Conservation (phyloP, 371 early-diverging fungal species). For the Mycotypha africana region DNA sequence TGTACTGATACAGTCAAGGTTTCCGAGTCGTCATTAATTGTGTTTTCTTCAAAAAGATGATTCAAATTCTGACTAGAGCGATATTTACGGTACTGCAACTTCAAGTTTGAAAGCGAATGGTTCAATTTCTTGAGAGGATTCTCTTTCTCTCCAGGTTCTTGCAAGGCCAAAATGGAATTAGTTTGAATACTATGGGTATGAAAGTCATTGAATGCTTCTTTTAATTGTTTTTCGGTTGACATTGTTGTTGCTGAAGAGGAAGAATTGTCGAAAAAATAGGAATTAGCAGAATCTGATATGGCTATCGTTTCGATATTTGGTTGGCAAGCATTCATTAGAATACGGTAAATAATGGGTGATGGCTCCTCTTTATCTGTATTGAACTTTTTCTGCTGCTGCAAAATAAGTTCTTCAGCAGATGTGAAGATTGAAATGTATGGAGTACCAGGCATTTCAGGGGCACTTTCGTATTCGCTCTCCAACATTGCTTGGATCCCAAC, state of each 20-base stretch:
- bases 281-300: conserved; percentile 28
- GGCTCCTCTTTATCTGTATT: too few relatives aligned
- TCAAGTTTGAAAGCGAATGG: conserved; percentile 31
- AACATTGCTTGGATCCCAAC: conserved; percentile 26
- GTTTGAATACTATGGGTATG: not conserved
- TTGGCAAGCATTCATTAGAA: conserved; percentile 22
- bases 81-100: too few relatives aligned
- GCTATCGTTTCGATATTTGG: not conserved
- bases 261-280: conserved; percentile 22
- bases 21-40: too few relatives aligned
- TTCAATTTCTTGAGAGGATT: conserved; percentile 16
- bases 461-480: conserved; percentile 24
- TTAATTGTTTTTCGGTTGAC: conserved; percentile 11
- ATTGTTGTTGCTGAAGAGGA: conserved; percentile 16
- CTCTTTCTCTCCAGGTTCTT: too few relatives aligned
- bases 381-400: too few relatives aligned
- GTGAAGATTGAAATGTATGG: conserved; percentile 40
- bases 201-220: conserved; percentile 29
- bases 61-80: too few relatives aligned
- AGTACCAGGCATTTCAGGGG: conserved; percentile 24
- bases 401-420: conserved; percentile 11
- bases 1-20: too few relatives aligned
- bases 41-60: too few relatives aligned
- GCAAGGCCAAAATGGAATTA: not conserved
- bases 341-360: conserved; percentile 29